phyloP scores from a whole-genome alignment of 2,329 filamentous ascomycete species.

The Metarhizium sp. region DNA sequence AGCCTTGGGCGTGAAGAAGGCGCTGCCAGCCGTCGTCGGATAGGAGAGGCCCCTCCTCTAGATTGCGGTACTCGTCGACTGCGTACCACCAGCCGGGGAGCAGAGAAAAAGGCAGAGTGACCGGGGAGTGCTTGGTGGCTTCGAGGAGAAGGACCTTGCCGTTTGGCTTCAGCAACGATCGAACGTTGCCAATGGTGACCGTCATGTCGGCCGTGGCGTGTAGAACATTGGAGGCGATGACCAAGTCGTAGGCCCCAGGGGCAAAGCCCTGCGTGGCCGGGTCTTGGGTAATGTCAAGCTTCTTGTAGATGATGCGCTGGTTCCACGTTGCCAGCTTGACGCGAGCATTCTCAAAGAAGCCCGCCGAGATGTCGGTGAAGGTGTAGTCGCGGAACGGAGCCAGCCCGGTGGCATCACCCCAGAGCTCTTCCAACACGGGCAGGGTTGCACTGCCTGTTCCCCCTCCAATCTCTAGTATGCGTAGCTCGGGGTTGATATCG shows the following conservation, averaged over 20 bases:
- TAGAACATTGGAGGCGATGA: constrained; percentile 29
- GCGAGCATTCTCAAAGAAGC: constrained; percentile 28
- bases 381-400: constrained; percentile 26
- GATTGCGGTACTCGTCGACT: constrained; percentile 5
- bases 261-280: constrained; percentile 21
- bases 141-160: constrained; percentile 9
- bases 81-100: constrained; percentile 8
- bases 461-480: constrained; percentile 31
- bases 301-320: constrained; percentile 14
- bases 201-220: constrained; percentile 24
- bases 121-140: neutral
- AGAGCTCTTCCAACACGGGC: constrained; percentile 18
- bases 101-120: constrained; percentile 5
- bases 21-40: constrained; percentile 1
- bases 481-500: constrained; percentile 30
- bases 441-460: constrained; percentile 33
- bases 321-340: constrained; percentile 16
- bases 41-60: constrained; percentile 3
- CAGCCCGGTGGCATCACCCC: constrained; percentile 12
- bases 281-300: constrained; percentile 17
- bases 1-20: constrained; percentile 4
- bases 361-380: constrained; percentile 33
- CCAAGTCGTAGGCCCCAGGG: constrained; percentile 23
- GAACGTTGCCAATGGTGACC: constrained; percentile 11
- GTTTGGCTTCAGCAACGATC: constrained; percentile 6